A percentile compares a stretch with the other conserved stretches of the same genome.
Evolutionary conservation across 2,329 filamentous ascomycete genomes (phyloP).

Genomic region (Capronia coronata): DNA sequence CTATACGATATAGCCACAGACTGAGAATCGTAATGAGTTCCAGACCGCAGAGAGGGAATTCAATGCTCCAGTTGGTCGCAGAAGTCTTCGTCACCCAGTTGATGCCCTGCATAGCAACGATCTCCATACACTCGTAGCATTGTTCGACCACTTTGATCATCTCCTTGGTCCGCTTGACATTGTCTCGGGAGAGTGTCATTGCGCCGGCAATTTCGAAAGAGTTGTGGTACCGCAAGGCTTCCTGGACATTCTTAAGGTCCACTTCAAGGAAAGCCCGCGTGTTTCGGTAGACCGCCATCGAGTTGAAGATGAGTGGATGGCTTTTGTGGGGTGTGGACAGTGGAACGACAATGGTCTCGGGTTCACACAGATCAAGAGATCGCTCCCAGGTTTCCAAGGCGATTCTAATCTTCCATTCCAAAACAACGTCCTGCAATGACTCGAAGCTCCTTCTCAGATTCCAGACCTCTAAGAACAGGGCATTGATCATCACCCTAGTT

Average conservation of each 20-base stretch:
- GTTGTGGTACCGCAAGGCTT: slow-evolving; percentile 93
- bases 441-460: slow-evolving; percentile 98
- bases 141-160: slow-evolving; percentile 99
- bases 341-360: slow-evolving; percentile 79
- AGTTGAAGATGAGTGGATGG: slow-evolving; percentile 95
- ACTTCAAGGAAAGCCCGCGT: slow-evolving; percentile 87
- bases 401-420: slow-evolving; percentile 93
- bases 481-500: slow-evolving; percentile 97
- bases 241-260: slow-evolving; percentile 90
- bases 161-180: slow-evolving; percentile 87
- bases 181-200: slow-evolving; percentile 90
- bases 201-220: slow-evolving; percentile 93
- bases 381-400: slow-evolving; percentile 99
- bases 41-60: slow-evolving; percentile 92
- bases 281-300: slow-evolving; percentile 93
- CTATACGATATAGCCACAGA: slow-evolving; percentile 96
- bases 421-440: slow-evolving; percentile 91
- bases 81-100: slow-evolving; percentile 98
- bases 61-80: slow-evolving; percentile 97
- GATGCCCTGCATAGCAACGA: slow-evolving; percentile 85
- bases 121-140: slow-evolving; percentile 96
- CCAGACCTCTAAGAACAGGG: slow-evolving; percentile 96
- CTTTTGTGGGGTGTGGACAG: slow-evolving; percentile 92
- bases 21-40: slow-evolving; percentile 97
- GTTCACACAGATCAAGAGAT: slow-evolving; percentile 86